Conservation (phyloP, 495 filamentous ascomycete species). For the Lichenothelia convexa region DNA sequence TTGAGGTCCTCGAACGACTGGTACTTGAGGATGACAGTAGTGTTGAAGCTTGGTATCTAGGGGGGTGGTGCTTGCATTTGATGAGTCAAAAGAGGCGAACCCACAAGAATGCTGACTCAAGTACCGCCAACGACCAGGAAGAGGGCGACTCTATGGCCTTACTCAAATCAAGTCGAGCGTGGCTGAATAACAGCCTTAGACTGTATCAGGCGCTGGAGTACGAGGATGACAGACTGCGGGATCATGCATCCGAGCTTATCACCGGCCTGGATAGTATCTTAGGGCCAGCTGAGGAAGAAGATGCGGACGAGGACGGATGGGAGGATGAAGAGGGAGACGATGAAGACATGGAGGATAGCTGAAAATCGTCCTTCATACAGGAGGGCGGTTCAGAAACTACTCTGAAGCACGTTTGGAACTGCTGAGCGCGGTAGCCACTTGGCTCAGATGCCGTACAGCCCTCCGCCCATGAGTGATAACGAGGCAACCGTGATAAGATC, state of each 20-base stretch:
- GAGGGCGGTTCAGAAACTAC: too few species aligned
- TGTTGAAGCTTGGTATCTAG: slow-evolving; percentile 92
- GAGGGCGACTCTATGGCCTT: slow-evolving; percentile 22
- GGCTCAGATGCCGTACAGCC: too few species aligned
- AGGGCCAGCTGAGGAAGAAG: slow-evolving; percentile 27
- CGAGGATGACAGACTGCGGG: slow-evolving; percentile 50
- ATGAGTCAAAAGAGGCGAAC: slow-evolving; percentile 48
- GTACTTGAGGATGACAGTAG: slow-evolving; percentile 78
- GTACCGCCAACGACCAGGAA: slow-evolving; percentile 19
- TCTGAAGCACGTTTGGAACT: too few species aligned
- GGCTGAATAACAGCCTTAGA: slow-evolving; percentile 40
- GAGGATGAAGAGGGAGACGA: slow-evolving; percentile 34
- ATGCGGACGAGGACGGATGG: slow-evolving; percentile 29
- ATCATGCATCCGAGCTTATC: slow-evolving; percentile 46
- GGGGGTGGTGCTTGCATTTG: slow-evolving; percentile 76
- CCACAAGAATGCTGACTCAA: slow-evolving; percentile 3
- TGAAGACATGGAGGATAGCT: slow-evolving; percentile 8
- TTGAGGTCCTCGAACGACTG: slow-evolving; percentile 68
- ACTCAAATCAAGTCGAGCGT: slow-evolving; percentile 40
- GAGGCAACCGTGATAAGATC: too few species aligned
- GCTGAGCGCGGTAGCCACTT: too few species aligned
- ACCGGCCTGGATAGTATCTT: slow-evolving; percentile 34
- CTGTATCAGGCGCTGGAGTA: slow-evolving; percentile 45
- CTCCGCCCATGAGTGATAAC: too few species aligned
- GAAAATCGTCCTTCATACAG: too few species aligned